phyloP scores from a whole-genome alignment of 331 rosid species.

The Arachis monticola region DNA sequence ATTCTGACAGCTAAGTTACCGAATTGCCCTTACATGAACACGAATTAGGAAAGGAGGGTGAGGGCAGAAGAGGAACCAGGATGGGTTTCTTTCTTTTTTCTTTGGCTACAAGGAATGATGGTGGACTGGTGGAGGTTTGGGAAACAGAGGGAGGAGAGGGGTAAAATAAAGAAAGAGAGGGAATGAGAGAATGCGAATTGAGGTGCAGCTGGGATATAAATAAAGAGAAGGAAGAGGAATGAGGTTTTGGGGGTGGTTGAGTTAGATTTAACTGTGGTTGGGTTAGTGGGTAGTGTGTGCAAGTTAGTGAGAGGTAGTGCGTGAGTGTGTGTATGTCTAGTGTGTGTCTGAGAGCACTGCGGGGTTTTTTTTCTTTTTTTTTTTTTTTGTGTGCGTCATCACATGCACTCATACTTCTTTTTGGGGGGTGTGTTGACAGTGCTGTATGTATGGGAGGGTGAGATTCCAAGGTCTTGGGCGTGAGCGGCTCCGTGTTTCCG shows the following conservation, averaged over 20 bases:
- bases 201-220: constrained; percentile 40
- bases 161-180: background rate
- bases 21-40: constrained; percentile 34
- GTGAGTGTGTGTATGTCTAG: background rate
- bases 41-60: background rate
- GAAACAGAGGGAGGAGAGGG: background rate
- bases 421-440: too few species aligned
- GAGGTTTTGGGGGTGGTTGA: constrained; percentile 2
- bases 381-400: background rate
- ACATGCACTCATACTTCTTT: constrained; percentile 1
- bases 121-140: too few species aligned
- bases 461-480: constrained; percentile 88
- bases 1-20: background rate
- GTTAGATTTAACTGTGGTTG: constrained; percentile 49
- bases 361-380: background rate
- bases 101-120: constrained; percentile 17
- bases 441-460: constrained; percentile 40
- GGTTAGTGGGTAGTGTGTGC: constrained; percentile 14
- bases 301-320: constrained; percentile 5
- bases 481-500: constrained; percentile 99
- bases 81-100: constrained; percentile 24
- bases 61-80: background rate
- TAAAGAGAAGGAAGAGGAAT: constrained; percentile 39
- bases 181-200: constrained; percentile 32
- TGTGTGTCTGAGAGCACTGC: background rate